Evolutionary conservation across 2,329 filamentous ascomycete genomes (phyloP).

Genomic region (Hypoxylon sp.): DNA sequence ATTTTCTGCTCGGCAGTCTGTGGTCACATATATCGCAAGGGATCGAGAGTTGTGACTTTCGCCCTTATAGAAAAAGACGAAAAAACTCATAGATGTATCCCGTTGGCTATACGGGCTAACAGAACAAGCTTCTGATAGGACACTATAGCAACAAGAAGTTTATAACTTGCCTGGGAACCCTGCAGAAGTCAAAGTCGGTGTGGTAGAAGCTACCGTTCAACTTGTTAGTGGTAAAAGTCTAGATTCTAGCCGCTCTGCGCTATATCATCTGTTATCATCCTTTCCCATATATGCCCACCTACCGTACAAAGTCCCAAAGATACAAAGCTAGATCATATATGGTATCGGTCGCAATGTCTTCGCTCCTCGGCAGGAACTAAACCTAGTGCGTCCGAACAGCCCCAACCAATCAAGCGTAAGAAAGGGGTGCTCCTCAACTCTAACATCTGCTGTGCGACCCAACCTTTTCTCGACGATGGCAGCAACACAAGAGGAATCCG

Average conservation of each 20-base stretch:
- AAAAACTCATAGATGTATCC: conserved; percentile 26
- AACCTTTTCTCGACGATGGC: conserved; percentile 10
- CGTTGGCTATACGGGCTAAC: not conserved
- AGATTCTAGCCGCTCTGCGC: conserved; percentile 13
- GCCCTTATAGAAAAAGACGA: too few relatives aligned
- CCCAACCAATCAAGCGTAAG: conserved; percentile 4
- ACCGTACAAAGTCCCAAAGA: not conserved
- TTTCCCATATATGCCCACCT: conserved; percentile 5
- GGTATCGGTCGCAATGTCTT: conserved; percentile 7
- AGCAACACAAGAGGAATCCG: conserved; percentile 20
- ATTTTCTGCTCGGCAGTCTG: conserved; percentile 7
- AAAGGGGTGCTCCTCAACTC: conserved; percentile 13
- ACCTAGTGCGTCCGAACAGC: conserved; percentile 3
- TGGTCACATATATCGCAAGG: conserved; percentile 6
- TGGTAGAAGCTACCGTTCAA: conserved; percentile 4
- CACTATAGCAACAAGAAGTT: conserved; percentile 3
- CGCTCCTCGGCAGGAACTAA: conserved; percentile 3
- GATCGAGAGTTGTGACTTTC: conserved; percentile 17
- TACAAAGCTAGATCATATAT: not conserved
- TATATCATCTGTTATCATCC: not conserved
- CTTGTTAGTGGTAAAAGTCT: conserved; percentile 13
- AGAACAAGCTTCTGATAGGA: conserved; percentile 3
- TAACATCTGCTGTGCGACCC: conserved; percentile 27
- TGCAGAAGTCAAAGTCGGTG: not conserved
- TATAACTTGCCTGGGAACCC: not conserved